A percentile compares a stretch with the other conserved stretches of the same genome.
Evolutionary conservation across 805 yeast species (phyloP).

Genomic region (Kuraishia cidri): DNA sequence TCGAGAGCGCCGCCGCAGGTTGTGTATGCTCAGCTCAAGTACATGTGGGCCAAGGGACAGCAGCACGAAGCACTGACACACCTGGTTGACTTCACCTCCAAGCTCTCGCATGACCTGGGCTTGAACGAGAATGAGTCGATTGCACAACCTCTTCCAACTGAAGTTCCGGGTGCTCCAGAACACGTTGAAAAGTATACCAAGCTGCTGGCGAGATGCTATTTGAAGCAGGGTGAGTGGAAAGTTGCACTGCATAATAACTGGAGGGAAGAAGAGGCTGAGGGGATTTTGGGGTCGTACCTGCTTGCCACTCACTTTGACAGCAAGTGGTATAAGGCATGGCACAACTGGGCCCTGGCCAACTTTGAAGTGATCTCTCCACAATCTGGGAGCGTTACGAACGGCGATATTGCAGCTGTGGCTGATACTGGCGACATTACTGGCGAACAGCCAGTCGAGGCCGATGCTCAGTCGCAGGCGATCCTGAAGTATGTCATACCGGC

Average conservation of each 20-base stretch:
- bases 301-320: slow-evolving; percentile 92
- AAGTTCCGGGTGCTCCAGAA: slow-evolving; percentile 59
- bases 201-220: slow-evolving; percentile 84
- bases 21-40: slow-evolving; percentile 92
- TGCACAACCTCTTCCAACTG: slow-evolving; percentile 75
- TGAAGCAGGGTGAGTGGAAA: slow-evolving; percentile 99
- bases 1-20: slow-evolving; percentile 94
- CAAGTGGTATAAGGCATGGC: slow-evolving; percentile 98
- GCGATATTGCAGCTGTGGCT: slow-evolving; percentile 6
- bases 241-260: slow-evolving; percentile 72
- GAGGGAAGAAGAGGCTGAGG: slow-evolving; percentile 65
- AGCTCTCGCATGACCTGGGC: slow-evolving; percentile 84
- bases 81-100: slow-evolving; percentile 81
- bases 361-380: slow-evolving; percentile 81
- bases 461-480: slow-evolving; percentile 43
- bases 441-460: slow-evolving; percentile 4
- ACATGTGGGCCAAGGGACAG: slow-evolving; percentile 94
- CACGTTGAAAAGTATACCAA: slow-evolving; percentile 79
- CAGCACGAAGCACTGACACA: slow-evolving; percentile 80
- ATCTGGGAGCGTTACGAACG: slow-evolving; percentile 6
- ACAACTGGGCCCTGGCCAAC: slow-evolving; percentile 97
- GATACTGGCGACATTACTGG: slow-evolving; percentile 7
- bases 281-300: slow-evolving; percentile 83
- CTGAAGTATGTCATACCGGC: slow-evolving; percentile 93
- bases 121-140: slow-evolving; percentile 81